Percentiles rank a stretch among this genome's conserved stretches.
Evolutionary conservation across 2,329 filamentous ascomycete species (phyloP).

Genomic region (Fusarium sp.): DNA sequence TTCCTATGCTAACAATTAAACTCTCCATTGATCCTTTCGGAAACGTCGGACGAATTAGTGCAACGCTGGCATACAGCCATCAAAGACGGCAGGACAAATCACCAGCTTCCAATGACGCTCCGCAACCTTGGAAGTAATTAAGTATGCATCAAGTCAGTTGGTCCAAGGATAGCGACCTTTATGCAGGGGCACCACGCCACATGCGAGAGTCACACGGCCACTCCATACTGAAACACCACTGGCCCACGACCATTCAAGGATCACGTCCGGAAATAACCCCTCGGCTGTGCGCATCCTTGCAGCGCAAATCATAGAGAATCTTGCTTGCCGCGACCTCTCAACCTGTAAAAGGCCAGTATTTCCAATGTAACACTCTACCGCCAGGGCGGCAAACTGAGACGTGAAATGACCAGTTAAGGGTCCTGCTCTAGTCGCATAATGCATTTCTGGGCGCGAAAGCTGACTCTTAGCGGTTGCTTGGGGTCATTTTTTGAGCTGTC

Average conservation of each 20-base stretch:
- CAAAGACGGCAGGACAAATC: background rate
- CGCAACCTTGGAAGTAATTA: background rate
- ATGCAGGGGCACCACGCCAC: conserved; percentile 24
- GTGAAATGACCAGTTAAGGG: conserved; percentile 10
- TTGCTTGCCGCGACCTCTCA: background rate
- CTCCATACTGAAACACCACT: background rate
- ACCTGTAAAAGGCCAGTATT: background rate
- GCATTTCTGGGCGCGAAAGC: conserved; percentile 1
- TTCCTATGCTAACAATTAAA: background rate
- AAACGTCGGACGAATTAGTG: background rate
- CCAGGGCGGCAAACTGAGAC: background rate
- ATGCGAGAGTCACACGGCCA: conserved; percentile 15
- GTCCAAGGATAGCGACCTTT: background rate
- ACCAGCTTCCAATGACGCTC: background rate
- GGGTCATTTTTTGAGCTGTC: conserved; percentile 20
- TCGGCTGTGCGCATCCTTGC: background rate
- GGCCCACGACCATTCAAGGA: background rate
- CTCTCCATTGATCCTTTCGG: background rate
- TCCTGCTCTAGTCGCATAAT: conserved; percentile 22
- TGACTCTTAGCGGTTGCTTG: conserved; percentile 1
- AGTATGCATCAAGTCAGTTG: conserved; percentile 15
- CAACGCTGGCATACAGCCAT: background rate
- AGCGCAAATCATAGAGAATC: background rate
- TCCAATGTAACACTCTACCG: background rate
- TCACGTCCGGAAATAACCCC: conserved; percentile 1